Evolutionary conservation across 1,284 basidiomycete genomes (phyloP), one percentile per base, ranked within the genome.

Genomic region (Apiotrichum sp.): DNA sequence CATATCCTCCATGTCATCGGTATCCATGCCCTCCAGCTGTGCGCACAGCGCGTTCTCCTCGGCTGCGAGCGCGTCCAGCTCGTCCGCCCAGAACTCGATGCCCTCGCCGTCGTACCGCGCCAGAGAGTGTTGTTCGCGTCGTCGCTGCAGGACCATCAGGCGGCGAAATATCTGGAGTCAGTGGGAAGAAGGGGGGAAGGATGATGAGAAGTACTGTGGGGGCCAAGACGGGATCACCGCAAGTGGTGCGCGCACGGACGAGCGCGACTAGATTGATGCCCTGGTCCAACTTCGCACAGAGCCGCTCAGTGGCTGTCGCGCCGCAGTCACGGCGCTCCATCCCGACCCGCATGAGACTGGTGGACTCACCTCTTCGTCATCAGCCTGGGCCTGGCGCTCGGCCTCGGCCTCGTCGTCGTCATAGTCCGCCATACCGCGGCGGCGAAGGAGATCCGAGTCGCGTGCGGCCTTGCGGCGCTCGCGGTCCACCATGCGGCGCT

Each of bases 331-430:
- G 9, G 36, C 13, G 9, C 13, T 38, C 36, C 22, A 22, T 22
- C 22, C 22, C 22, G 22, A 63, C 29, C 63, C 47, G 3, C 62
- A 53, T 31, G 57, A 61, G 14, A 38, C 36, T 16, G n/a, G 14
- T 6, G 16, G 4, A 61, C 67, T 47, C 52, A 73, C 72, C 67
- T 74, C 72, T 45, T 74, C 72, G 44, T 74, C 72, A 50, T 72
- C 72, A 22, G 59, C 62, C 53, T 70, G 65, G 6, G 69, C 72
- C 57, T 58, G 63, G 14, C 63, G 42, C 51, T 68, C 70, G 7
- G 64, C 65, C 45, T 69, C 69, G 7, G 56, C 33, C 33, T 70
- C 71, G 32, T 71, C 68, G 55, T 59, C 56, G 9, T 46, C 59
- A 5, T 50, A 51, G n/a, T 35, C 53, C 10, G 47, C 39, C 11